A percentile compares a stretch with the other conserved stretches of the same genome.
Conservation (phyloP, 441 rosid species). For the Kokia cookei region DNA sequence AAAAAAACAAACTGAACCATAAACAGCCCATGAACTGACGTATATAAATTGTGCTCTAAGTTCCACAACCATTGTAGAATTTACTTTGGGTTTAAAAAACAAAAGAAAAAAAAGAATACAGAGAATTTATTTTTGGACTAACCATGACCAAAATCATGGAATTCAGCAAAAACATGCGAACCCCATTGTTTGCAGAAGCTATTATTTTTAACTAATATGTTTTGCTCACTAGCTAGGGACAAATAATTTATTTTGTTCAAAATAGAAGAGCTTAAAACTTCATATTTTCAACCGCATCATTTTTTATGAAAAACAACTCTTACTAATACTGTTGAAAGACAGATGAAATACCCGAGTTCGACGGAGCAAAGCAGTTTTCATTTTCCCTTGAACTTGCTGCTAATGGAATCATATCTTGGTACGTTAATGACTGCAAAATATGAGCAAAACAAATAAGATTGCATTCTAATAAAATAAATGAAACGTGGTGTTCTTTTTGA, state of each 20-base stretch:
- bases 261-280: not conserved
- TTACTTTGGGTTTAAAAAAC: no score
- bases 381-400: slow-evolving; percentile 36
- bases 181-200: not conserved
- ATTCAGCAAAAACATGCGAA: not conserved
- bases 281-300: slow-evolving; percentile 5
- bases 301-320: no score
- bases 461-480: not conserved
- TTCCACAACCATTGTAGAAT: no score
- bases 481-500: not conserved
- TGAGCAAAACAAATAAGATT: not conserved
- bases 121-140: not conserved
- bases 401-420: slow-evolving; percentile 50
- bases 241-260: slow-evolving; percentile 11
- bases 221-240: not conserved
- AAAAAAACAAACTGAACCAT: not conserved
- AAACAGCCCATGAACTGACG: not conserved
- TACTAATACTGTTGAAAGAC: not conserved
- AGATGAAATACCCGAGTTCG: not conserved
- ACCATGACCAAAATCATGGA: not conserved
- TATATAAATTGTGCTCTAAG: not conserved
- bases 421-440: slow-evolving; percentile 42
- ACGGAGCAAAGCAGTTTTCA: slow-evolving; percentile 1
- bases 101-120: no score
- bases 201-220: not conserved